Evolutionary conservation across 2,329 filamentous ascomycete genomes (phyloP), one percentile per base, ranked within the genome.

Genomic region (Hypomyces perniciosus): DNA sequence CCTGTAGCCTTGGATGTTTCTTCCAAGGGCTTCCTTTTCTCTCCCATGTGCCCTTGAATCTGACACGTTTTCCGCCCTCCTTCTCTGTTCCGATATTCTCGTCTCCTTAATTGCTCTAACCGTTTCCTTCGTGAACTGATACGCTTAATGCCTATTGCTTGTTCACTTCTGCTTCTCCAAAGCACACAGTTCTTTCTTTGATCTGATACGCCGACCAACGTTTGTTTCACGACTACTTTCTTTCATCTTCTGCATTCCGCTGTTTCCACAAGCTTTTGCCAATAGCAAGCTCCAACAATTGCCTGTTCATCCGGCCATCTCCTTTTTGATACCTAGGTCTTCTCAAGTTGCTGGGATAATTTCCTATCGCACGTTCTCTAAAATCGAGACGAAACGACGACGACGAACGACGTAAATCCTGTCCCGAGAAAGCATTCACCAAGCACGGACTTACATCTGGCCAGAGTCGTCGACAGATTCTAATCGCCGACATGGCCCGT

Each of bases 141-240:
- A 38, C n/a, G 35, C 35, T 38, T 38, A 9, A 38, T 9, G 35
- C 35, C 20, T 38, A 8, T 38, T 8, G 20, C 40, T 51, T 44
- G 49, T 33, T 39, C 35, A 38, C n/a, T 6, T 38, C 20, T 20
- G 5, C 7, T 20, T 51, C 38, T 38, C 28, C 28, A 39, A 34
- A 28, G 30, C 39, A 44, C 45, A 37, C 35, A 30, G 40, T 44
- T 30, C 35, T 20, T 44, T 44, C 50, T 52, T 44, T 52, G 45
- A 52, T 48, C 45, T 8, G 34, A 37, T 43, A 35, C 34, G 31
- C 35, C 13, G 40, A 26, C 10, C 40, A 26, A 31, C n/a, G 44
- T 34, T 39, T 30, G 13, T 29, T 38, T 39, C 27, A 30, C 29
- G n/a, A 33, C 46, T 37, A 4, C 26, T 41, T 43, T 51, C 50